These are phyloP conservation scores for Polychytrium aggregatum DNA, from an alignment of 192 early-diverging fungal species.

Conservation along the genomic window DNA sequence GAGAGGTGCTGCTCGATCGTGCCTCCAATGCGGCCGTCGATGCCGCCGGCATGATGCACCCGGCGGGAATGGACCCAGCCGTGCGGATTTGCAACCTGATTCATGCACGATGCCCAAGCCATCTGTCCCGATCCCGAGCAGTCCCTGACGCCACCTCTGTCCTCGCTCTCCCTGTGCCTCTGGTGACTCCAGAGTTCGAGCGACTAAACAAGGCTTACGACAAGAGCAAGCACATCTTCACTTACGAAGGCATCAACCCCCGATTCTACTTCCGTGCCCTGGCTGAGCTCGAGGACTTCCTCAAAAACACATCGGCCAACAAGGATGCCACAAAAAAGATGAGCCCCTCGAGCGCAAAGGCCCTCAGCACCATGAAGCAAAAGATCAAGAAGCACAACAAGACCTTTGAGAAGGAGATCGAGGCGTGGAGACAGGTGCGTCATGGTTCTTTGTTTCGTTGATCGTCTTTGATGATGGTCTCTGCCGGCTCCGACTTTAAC, in stretches of 20 bases:
- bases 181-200: conserved; percentile 80
- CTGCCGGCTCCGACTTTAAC: background rate
- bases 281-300: conserved; percentile 63
- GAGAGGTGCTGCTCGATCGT: too few species aligned
- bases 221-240: conserved; percentile 51
- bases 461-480: background rate
- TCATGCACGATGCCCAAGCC: too few species aligned
- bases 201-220: conserved; percentile 58
- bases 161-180: too few species aligned
- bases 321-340: conserved; percentile 76
- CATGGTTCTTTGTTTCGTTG: background rate
- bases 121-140: too few species aligned
- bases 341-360: conserved; percentile 67
- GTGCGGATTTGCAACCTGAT: too few species aligned
- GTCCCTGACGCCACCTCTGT: too few species aligned
- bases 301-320: conserved; percentile 50
- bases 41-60: too few species aligned
- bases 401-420: conserved; percentile 57
- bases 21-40: too few species aligned
- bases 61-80: too few species aligned
- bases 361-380: conserved; percentile 86
- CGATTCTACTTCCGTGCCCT: conserved; percentile 68
- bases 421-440: conserved; percentile 40
- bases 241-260: conserved; percentile 31
- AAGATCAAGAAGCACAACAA: conserved; percentile 85